Percentiles rank a stretch among this genome's conserved stretches.
Evolutionary conservation across 2,329 filamentous ascomycete species (phyloP).

Genomic region (Penicillium vulpinum): DNA sequence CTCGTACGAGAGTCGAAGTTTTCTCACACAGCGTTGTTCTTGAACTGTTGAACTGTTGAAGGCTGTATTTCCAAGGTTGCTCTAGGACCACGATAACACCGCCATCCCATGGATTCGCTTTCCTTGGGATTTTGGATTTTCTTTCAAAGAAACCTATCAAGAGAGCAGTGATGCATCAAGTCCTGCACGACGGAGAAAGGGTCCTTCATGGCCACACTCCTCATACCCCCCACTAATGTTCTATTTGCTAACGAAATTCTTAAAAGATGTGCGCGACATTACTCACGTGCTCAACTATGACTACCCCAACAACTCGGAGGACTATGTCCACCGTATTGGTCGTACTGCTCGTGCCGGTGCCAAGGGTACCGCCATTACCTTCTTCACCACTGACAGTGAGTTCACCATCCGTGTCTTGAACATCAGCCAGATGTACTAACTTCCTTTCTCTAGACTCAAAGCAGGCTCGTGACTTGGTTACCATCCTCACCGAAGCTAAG

Average conservation of each 20-base stretch:
- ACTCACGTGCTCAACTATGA: conserved; percentile 99
- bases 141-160: conserved; percentile 47
- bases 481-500: conserved; percentile 91
- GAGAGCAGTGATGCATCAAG: conserved; percentile 61
- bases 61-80: conserved; percentile 72
- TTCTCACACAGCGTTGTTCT: conserved; percentile 52
- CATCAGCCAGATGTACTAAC: conserved; percentile 14
- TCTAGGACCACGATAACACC: conserved; percentile 62
- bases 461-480: conserved; percentile 94
- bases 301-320: conserved; percentile 88
- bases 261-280: conserved; percentile 99
- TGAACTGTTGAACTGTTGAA: conserved; percentile 74
- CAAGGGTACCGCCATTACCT: conserved; percentile 92
- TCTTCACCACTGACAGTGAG: conserved; percentile 99
- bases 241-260: conserved; percentile 71
- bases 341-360: conserved; percentile 74
- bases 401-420: conserved; percentile 30
- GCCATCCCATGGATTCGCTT: conserved; percentile 53
- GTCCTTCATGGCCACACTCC: conserved; percentile 47
- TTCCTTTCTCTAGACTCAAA: conserved; percentile 65
- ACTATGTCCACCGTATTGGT: conserved; percentile 69
- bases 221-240: conserved; percentile 46
- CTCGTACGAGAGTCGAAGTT: conserved; percentile 74
- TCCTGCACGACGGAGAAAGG: conserved; percentile 61
- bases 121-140: conserved; percentile 47